Base-by-base conservation (phyloP, 2,329 filamentous ascomycete species). In the Samsoniella hepiali region DNA sequence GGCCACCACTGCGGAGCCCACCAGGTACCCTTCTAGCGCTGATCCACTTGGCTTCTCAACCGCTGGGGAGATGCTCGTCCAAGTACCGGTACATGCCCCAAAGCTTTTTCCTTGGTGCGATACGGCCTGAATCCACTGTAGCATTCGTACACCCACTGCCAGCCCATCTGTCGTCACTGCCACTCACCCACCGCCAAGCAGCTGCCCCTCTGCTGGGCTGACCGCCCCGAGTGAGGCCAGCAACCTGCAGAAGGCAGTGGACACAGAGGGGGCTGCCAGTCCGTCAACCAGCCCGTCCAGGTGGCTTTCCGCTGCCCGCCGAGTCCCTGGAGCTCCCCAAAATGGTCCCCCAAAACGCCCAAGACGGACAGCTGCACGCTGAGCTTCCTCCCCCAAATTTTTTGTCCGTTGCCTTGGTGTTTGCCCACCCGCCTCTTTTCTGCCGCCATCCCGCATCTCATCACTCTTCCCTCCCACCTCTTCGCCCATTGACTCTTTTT, bases 21-120 rank as follows among this genome's bases (percentile, higher is more conserved):
- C 31, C 29, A 38, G 40, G 40, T 36, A 42, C 60, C 22, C 62
- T 57, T 57, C 50, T 45, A 56, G 53, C 51, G 57, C 62, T 57
- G 58, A 44, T 61, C 63, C 63, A 64, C 63, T 64, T 61, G 58
- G 58, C 54, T 62, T 62, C 63, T 65, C 63, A 65, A 65, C 63
- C 53, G 63, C 63, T 65, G 63, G 63, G 63, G 63, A 53, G 47
- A 57, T 47, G 31, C 38, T 22, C 32, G 15, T n/a, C 32, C 36
- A 66, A 45, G 65, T 66, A 66, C 65, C 51, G 45, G 65, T 66
- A 66, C 65, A 38, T 64, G 49, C 58, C 60, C 63, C 65, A 65
- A 65, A 63, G 53, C 60, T 65, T 66, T 65, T 65, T 63, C 53
- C 55, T 58, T 47, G 27, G 54, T 29, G 40, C n/a, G 60, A 40